These are phyloP conservation scores for Paramecium tetraurelia DNA, from an alignment of 73 alveolate genomes.

Conservation along the genomic window DNA sequence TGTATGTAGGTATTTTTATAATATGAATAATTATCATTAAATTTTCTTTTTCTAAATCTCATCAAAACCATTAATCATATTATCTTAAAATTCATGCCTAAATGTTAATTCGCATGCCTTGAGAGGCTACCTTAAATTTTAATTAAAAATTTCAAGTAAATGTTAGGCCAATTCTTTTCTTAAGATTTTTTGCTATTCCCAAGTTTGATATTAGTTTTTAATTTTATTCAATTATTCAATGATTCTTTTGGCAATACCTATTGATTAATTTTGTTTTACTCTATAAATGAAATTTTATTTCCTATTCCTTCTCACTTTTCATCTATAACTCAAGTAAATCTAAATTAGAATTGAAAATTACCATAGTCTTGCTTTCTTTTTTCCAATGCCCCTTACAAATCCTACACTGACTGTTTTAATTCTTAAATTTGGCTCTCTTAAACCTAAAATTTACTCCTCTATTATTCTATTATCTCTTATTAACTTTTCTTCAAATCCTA, in stretches of 20 bases:
- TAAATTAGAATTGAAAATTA: no score
- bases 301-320: background rate
- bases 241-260: background rate
- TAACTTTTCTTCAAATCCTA: background rate
- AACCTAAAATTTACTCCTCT: background rate
- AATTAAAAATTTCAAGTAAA: background rate
- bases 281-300: background rate
- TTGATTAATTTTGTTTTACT: background rate
- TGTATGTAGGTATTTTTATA: background rate
- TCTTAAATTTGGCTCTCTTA: background rate
- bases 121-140: background rate
- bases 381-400: background rate
- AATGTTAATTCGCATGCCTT: background rate
- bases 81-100: background rate
- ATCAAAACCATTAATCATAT: background rate
- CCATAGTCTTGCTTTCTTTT: background rate
- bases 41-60: background rate
- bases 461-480: background rate
- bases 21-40: background rate
- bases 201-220: background rate
- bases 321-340: background rate
- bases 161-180: background rate
- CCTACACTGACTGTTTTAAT: background rate
- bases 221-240: background rate
- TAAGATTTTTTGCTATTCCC: background rate